Base-by-base conservation (phyloP, 768 basidiomycete species). In the Crucibulum laeve region DNA sequence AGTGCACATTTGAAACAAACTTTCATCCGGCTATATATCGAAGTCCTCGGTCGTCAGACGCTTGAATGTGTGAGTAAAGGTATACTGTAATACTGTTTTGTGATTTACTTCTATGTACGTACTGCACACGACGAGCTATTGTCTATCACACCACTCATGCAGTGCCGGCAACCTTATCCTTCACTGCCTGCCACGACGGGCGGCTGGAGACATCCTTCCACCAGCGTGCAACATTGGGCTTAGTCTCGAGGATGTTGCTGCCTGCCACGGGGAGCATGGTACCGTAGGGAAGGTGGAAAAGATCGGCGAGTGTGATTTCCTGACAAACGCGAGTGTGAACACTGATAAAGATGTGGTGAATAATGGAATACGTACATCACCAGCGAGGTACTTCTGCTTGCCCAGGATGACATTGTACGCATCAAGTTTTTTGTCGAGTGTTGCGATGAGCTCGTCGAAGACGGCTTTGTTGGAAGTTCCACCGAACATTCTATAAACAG, bases 331-430 rank as follows among this genome's bases (percentile, higher is more conserved):
- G 24, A n/a, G n/a, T n/a, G n/a, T n/a, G 13, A 24, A 17, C 14
- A 23, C 35, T 17, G 40, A 14, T 22, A 18, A 26, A 1, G 32
- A 21, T 21, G 15, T n/a, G 32, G 18, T 40, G 4, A 19, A 22
- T 10, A 10, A 17, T 24, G 22, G 37, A 40, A 24, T n/a, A 23
- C 10, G 14, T 15, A 76, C 80, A 48, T 79, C 63, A n/a, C 82
- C 82, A 21, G 75, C 75, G 4, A 81, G 57, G 50, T 80, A 83
- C 24, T 64, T 58, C 25, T 74, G 71, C 55, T 76, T 80, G 15
- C 61, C 56, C 13, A 83, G 64, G 28, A 84, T 76, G 13, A 49
- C 53, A 7, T 83, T 72, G 47, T 82, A 83, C 3, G 52, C 74
- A 14, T 75, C 70, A 3, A 84, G 64, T 36, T 68, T 74, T 3